Base-by-base conservation (phyloP, 2,329 filamentous ascomycete genomes). In the Fusarium stilboides region DNA sequence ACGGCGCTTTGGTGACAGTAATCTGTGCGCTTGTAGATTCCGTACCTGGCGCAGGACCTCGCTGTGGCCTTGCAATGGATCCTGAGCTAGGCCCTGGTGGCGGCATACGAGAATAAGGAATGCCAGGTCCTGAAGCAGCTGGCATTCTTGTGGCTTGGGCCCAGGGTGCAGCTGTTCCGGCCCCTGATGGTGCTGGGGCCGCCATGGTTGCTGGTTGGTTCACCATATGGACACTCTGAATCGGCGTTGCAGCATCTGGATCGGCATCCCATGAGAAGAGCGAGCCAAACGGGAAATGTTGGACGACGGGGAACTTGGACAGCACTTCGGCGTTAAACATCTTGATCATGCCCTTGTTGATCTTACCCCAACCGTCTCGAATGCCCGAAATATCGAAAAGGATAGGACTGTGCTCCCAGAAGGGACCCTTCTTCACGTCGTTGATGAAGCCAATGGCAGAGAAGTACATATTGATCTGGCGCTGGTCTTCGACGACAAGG, bases 291-390 rank as follows among this genome's bases (percentile, higher is more conserved):
- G 87, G 88, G 71, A 96, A 98, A 80, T 99, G 96, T 80, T 99
- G 96, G n/a, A 99, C 94, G 4, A 99, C 96, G 4, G 96, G 96
- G 76, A 98, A 98, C 79, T 99, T 99, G 39, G 92, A 93, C 15
- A 99, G 85, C 5, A 99, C 96, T 82, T 99, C 96, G 19, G 93
- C 96, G 71, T 97, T 94, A 82, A 95, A 99, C 96, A 99, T 99
- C 81, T 98, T 99, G 75, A 99, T 89, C 96, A 99, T 98, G 52
- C 96, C 96, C 90, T 94, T 94, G 81, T 99, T 98, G 76, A 99
- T 97, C 84, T 99, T 99, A 36, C 92, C 96, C 96, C 96, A 99
- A n/a, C 96, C 93, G 58, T 91, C 91, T 71, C 89, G 89, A 68
- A 99, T 92, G 13, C 96, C 96, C 1, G 94, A 97, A 42, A 99